Percentiles rank a stretch among this genome's conserved stretches.
phyloP scores from a whole-genome alignment of 441 rosid genomes.

The Omphalea diandra region DNA sequence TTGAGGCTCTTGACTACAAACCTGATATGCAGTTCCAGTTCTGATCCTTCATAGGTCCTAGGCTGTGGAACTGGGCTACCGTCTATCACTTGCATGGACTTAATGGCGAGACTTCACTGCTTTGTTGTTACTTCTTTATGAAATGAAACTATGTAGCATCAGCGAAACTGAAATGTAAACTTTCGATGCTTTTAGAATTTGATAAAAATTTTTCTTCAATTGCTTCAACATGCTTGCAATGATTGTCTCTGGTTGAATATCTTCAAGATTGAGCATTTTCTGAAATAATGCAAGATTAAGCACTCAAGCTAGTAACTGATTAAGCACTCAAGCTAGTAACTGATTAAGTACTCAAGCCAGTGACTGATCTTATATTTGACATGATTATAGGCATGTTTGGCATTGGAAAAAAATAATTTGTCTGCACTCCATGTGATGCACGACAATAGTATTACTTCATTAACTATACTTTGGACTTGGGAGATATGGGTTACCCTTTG shows the following conservation, averaged over 20 bases:
- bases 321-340: no score
- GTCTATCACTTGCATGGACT: background rate
- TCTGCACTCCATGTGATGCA: no score
- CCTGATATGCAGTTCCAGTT: conserved; percentile 77
- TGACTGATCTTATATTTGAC: no score
- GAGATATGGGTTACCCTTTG: no score
- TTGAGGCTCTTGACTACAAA: conserved; percentile 63
- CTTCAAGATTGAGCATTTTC: background rate
- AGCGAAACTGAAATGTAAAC: conserved; percentile 5
- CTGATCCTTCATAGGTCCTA: conserved; percentile 30
- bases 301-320: no score
- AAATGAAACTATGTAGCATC: background rate
- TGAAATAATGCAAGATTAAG: background rate
- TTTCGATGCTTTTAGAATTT: background rate
- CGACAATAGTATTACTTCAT: no score
- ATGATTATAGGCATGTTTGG: no score
- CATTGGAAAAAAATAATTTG: no score
- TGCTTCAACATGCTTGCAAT: background rate
- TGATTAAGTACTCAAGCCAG: no score
- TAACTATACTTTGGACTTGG: no score
- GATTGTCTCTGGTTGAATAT: background rate
- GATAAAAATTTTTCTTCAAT: background rate
- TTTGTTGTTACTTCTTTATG: background rate
- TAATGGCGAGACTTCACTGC: background rate
- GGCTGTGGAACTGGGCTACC: no score